These are phyloP conservation scores for Cladobotryum protrusum DNA, from an alignment of 2,329 filamentous ascomycete species.

Conservation along the genomic window DNA sequence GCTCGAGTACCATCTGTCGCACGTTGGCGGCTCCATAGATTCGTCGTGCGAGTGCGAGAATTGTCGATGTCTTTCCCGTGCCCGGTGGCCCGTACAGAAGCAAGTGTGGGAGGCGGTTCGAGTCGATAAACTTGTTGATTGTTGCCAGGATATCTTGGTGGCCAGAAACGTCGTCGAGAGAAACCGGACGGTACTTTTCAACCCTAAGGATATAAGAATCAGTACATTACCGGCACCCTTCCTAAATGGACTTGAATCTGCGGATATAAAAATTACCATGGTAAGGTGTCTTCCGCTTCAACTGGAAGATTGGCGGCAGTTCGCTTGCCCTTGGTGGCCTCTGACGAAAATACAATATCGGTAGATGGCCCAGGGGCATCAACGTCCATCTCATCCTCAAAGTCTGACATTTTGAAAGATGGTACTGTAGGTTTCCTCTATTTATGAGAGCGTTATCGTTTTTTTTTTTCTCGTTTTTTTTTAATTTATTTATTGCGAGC, in stretches of 20 bases:
- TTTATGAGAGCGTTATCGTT: background rate
- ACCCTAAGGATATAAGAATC: slow-evolving; percentile 56
- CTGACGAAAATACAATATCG: slow-evolving; percentile 63
- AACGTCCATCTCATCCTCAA: slow-evolving; percentile 56
- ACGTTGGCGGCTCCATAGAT: slow-evolving; percentile 92
- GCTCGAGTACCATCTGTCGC: slow-evolving; percentile 96
- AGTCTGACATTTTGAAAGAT: slow-evolving; percentile 47
- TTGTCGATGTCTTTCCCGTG: slow-evolving; percentile 95
- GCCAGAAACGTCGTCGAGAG: slow-evolving; percentile 86
- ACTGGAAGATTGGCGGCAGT: slow-evolving; percentile 89
- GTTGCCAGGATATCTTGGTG: slow-evolving; percentile 96
- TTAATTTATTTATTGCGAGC: background rate
- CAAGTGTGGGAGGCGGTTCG: slow-evolving; percentile 89
- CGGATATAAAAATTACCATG: slow-evolving; percentile 56
- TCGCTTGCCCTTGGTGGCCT: slow-evolving; percentile 80
- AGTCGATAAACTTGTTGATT: slow-evolving; percentile 95
- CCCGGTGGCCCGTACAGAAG: slow-evolving; percentile 95
- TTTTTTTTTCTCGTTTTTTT: background rate
- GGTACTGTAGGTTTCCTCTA: background rate
- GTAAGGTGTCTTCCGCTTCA: slow-evolving; percentile 86
- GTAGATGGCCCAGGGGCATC: slow-evolving; percentile 43
- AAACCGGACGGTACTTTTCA: slow-evolving; percentile 90
- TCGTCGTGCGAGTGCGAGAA: slow-evolving; percentile 82
- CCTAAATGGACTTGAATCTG: background rate
- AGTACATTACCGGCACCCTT: background rate